A percentile compares a stretch with the other conserved stretches of the same genome.
Evolutionary conservation across 1,139 yeast species (phyloP).

Genomic region (Ogataea hybrid): DNA sequence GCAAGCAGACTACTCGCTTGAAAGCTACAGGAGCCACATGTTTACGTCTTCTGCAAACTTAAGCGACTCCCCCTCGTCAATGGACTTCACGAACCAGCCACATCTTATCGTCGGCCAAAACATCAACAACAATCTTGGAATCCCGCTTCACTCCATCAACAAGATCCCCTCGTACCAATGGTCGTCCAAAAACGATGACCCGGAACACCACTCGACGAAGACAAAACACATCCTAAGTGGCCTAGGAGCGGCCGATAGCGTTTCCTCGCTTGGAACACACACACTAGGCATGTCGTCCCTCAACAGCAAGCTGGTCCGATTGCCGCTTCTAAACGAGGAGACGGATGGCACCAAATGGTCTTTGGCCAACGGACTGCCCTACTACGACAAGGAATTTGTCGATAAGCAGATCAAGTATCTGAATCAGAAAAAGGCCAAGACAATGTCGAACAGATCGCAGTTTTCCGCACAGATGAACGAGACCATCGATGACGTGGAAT

Average conservation of each 20-base stretch:
- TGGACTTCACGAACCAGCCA: slow-evolving; percentile 17
- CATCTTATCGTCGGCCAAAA: slow-evolving; percentile 32
- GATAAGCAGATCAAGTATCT: slow-evolving; percentile 25
- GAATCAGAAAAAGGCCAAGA: slow-evolving; percentile 23
- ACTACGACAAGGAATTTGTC: slow-evolving; percentile 25
- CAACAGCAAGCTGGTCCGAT: slow-evolving; percentile 26
- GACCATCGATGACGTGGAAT: slow-evolving; percentile 33
- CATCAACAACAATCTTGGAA: slow-evolving; percentile 30
- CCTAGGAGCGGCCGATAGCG: slow-evolving; percentile 24
- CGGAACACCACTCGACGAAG: slow-evolving; percentile 21
- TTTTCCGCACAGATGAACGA: slow-evolving; percentile 25
- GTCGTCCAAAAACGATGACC: slow-evolving; percentile 31
- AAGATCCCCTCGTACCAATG: slow-evolving; percentile 34
- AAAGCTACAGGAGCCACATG: slow-evolving; percentile 20
- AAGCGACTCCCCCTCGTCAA: slow-evolving; percentile 15
- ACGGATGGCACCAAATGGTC: slow-evolving; percentile 20
- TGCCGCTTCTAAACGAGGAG: slow-evolving; percentile 24
- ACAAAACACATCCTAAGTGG: slow-evolving; percentile 26
- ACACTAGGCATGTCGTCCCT: slow-evolving; percentile 24
- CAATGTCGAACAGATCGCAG: slow-evolving; percentile 25
- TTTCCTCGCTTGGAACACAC: slow-evolving; percentile 28
- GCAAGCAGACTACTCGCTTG: slow-evolving; percentile 15
- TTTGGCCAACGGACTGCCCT: slow-evolving; percentile 32
- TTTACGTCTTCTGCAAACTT: slow-evolving; percentile 19
- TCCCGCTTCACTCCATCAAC: slow-evolving; percentile 28